phyloP scores from a whole-genome alignment of 257 asterid species.

The Dorcoceras hygrometricum region DNA sequence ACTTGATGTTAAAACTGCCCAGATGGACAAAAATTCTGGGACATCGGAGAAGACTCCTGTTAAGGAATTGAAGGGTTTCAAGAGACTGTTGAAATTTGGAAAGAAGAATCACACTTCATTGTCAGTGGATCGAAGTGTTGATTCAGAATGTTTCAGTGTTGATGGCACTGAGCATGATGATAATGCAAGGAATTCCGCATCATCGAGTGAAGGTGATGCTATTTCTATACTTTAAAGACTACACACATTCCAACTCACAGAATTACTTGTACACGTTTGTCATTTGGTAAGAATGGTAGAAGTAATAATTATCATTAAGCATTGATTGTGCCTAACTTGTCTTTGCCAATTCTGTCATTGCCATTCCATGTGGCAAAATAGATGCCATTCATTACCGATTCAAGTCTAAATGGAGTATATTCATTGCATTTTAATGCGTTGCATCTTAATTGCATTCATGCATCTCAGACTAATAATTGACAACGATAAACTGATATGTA shows the following conservation, averaged over 20 bases:
- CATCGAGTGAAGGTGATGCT: constrained; percentile 74
- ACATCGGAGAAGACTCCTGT: constrained; percentile 43
- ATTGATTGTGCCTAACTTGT: neutral
- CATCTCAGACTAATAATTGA: neutral
- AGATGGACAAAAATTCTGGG: constrained; percentile 41
- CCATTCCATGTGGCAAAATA: neutral
- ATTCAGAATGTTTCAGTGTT: constrained; percentile 48
- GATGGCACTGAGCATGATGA: constrained; percentile 44
- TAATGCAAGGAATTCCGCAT: constrained; percentile 34
- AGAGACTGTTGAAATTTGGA: constrained; percentile 76
- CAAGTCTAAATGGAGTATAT: neutral
- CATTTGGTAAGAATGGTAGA: neutral
- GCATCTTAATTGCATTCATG: neutral
- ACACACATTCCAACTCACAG: neutral
- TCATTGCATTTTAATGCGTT: neutral
- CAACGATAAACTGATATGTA: neutral
- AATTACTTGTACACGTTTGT: neutral
- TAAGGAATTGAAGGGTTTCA: constrained; percentile 80
- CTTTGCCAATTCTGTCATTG: neutral
- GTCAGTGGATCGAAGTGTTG: constrained; percentile 59
- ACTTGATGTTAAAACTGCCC: constrained; percentile 38
- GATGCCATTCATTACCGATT: neutral
- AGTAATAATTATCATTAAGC: neutral
- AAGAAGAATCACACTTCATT: constrained; percentile 67
- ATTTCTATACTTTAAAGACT: constrained; percentile 17